Evolutionary conservation across 495 filamentous ascomycete genomes (phyloP).

Genomic region (Tuber melanosporum): DNA sequence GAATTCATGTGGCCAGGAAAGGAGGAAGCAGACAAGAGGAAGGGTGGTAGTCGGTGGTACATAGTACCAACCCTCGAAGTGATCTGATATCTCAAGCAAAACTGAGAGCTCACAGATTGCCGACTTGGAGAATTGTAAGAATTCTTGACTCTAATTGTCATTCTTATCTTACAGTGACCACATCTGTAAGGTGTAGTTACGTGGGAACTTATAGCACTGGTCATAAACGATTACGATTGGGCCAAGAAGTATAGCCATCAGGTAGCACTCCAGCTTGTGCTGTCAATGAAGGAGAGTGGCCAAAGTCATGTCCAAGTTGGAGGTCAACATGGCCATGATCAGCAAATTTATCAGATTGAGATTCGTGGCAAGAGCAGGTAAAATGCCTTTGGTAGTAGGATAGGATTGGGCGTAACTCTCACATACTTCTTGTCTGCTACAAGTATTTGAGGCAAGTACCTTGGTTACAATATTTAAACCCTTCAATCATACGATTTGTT

Average conservation of each 20-base stretch:
- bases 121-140: background rate
- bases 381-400: too few species aligned
- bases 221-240: background rate
- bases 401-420: too few species aligned
- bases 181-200: background rate
- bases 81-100: background rate
- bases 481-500: background rate
- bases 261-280: background rate
- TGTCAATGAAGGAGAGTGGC: background rate
- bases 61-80: background rate
- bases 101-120: background rate
- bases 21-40: background rate
- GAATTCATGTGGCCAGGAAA: background rate
- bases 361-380: too few species aligned
- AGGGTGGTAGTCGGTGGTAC: background rate
- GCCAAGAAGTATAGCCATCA: background rate
- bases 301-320: background rate
- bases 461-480: background rate
- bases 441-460: background rate
- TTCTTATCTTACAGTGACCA: background rate
- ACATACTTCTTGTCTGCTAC: too few species aligned
- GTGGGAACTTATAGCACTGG: background rate
- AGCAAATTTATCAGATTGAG: too few species aligned
- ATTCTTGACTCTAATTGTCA: background rate
- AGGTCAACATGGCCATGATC: background rate